Percentiles rank a stretch among this genome's conserved stretches.
These are phyloP conservation scores for Collybia nuda DNA, from an alignment of 768 basidiomycete species.

Conservation along the genomic window DNA sequence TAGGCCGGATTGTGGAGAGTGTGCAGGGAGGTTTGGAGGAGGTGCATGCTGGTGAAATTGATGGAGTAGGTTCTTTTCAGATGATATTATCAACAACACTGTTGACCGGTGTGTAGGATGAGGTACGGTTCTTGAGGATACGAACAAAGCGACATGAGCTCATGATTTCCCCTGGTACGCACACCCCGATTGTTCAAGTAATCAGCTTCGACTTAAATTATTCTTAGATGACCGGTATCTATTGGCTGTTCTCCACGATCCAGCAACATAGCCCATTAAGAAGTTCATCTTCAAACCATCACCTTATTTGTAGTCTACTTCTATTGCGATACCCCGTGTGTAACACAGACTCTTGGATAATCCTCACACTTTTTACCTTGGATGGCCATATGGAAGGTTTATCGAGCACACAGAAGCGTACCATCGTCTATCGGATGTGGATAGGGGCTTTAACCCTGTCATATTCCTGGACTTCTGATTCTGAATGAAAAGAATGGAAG, in stretches of 20 bases:
- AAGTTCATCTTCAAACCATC: background rate
- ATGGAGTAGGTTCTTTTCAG: constrained; percentile 17
- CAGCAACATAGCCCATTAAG: constrained; percentile 41
- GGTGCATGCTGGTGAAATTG: constrained; percentile 45
- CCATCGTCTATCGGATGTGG: too few species aligned
- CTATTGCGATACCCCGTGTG: too few species aligned
- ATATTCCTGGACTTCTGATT: too few species aligned
- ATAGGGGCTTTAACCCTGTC: too few species aligned
- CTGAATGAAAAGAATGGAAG: too few species aligned
- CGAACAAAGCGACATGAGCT: constrained; percentile 90
- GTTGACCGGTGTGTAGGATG: constrained; percentile 53
- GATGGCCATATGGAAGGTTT: too few species aligned
- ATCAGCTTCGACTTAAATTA: background rate
- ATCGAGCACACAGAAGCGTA: too few species aligned
- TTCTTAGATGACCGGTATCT: constrained; percentile 75
- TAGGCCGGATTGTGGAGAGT: constrained; percentile 74
- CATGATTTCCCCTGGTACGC: constrained; percentile 90
- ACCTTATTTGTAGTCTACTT: background rate
- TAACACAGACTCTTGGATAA: too few species aligned
- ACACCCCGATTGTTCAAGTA: background rate
- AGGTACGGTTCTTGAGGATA: constrained; percentile 86
- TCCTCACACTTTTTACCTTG: too few species aligned
- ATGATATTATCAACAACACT: background rate
- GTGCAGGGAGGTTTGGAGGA: constrained; percentile 82
- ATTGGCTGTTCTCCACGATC: constrained; percentile 82